Base-by-base conservation (phyloP, 2,329 filamentous ascomycete species). In the Colletotrichum sp. region DNA sequence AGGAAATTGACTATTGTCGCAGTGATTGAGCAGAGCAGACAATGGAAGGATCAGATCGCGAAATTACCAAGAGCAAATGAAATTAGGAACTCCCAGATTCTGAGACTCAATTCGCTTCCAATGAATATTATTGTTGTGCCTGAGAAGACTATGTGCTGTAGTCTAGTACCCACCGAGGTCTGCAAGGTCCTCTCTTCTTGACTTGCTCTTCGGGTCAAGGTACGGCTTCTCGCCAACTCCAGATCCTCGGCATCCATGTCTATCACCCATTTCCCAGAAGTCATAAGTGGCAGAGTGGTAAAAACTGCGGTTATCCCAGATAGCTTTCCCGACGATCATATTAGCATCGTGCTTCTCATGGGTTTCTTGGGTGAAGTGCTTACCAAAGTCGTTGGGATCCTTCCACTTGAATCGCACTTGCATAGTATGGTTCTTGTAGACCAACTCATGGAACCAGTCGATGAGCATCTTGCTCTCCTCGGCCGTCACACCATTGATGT, bases 251-350 rank as follows among this genome's bases (percentile, higher is more conserved):
- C 87, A 83, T 4, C 86, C 86, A 30, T 82, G 81, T 3, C 86
- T 79, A 1, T 84, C 84, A 3, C 89, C 89, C 12, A 85, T 78
- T 9, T 84, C 85, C 4, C 78, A 85, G n/a, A 93, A 93, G 76
- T 94, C 92, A 76, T 90, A 92, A 0, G 91, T 93, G 0, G 91
- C 91, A 28, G 88, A 86, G 71, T 89, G 86, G 77, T 83, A 86
- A 6, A 85, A 88, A 30, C 83, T 87, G 61, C 87, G 83, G 78
- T 94, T 94, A 79, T 94, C 92, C 92, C 92, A 94, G 75, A 94
- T 92, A 1, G 91, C 90, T 81, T 82, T 48, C 60, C 26, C 26
- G 26, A 6, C 8, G 3, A 30, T 6, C 10, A 6, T 0, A 55
- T 67, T 52, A 52, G 64, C 39, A 30, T 9, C 21, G 18, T 30